Evolutionary conservation across 306 rosid genomes (phyloP).

Genomic region (Lithocarpus polystachyus): DNA sequence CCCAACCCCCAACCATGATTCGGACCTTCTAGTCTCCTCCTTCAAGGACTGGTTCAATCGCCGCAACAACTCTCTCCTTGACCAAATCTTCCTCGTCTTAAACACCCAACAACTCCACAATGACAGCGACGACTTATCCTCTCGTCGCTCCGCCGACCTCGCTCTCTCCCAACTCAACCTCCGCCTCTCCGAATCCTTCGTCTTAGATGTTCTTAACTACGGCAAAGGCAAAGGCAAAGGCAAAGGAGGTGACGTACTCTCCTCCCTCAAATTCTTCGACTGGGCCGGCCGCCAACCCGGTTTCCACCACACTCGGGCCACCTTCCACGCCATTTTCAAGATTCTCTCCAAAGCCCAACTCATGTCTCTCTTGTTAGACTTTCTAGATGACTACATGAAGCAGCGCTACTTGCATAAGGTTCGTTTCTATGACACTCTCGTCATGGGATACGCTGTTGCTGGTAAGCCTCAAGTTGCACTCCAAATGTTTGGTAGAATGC

Average conservation of each 20-base stretch:
- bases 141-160: slow-evolving; percentile 23
- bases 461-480: slow-evolving; percentile 68
- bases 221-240: slow-evolving; percentile 9
- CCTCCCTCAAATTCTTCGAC: slow-evolving; percentile 82
- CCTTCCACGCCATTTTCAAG: slow-evolving; percentile 55
- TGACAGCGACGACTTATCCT: slow-evolving; percentile 17
- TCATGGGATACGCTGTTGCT: slow-evolving; percentile 73
- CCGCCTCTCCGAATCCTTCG: slow-evolving; percentile 48
- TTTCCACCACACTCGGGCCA: slow-evolving; percentile 60
- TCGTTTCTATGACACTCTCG: slow-evolving; percentile 55
- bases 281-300: slow-evolving; percentile 78
- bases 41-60: slow-evolving; percentile 63
- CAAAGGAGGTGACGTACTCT: slow-evolving; percentile 25
- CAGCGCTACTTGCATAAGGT: slow-evolving; percentile 5
- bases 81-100: slow-evolving; percentile 51
- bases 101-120: not conserved
- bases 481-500: slow-evolving; percentile 64
- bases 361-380: slow-evolving; percentile 47
- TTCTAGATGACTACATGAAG: slow-evolving; percentile 32
- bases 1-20: not conserved
- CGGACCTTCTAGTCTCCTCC: slow-evolving; percentile 25
- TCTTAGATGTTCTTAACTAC: slow-evolving; percentile 53
- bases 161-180: slow-evolving; percentile 49
- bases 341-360: slow-evolving; percentile 51
- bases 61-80: slow-evolving; percentile 20